Percentiles rank a stretch among this genome's conserved stretches.
Conservation (phyloP, 495 filamentous ascomycete genomes). For the Extremus antarcticus region DNA sequence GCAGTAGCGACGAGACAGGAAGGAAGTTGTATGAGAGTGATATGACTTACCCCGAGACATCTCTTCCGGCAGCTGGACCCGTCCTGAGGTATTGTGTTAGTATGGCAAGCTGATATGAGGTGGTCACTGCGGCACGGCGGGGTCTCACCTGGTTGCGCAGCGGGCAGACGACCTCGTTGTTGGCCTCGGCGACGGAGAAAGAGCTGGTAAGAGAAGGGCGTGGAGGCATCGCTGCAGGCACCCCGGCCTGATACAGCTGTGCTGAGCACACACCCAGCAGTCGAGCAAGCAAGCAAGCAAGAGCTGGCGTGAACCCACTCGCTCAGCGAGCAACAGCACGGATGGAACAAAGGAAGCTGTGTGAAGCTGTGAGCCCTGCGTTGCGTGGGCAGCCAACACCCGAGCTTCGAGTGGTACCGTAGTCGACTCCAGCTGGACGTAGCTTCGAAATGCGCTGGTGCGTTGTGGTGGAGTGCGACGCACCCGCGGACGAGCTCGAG, state of each 20-base stretch:
- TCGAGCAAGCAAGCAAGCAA: not conserved
- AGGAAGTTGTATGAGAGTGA: constrained; percentile 6
- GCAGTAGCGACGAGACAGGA: not conserved
- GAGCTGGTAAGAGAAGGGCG: constrained; percentile 77
- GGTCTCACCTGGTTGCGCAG: constrained; percentile 59
- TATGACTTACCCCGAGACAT: constrained; percentile 78
- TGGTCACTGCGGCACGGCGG: not conserved
- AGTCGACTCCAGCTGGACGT: too few species aligned
- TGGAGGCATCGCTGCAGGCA: constrained; percentile 56
- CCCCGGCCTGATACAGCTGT: not conserved
- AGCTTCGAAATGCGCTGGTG: not conserved
- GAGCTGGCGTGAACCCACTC: not conserved
- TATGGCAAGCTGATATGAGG: not conserved
- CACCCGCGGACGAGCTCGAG: not conserved
- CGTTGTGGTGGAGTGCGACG: not conserved
- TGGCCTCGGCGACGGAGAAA: constrained; percentile 83
- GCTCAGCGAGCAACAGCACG: not conserved
- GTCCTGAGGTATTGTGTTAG: constrained; percentile 37
- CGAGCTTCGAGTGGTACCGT: not conserved
- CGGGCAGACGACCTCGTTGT: constrained; percentile 94
- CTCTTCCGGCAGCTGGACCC: constrained; percentile 95
- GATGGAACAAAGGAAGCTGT: not conserved
- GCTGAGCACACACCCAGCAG: not conserved
- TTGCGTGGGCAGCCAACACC: not conserved
- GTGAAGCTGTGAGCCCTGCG: not conserved